A percentile compares a stretch with the other conserved stretches of the same genome.
phyloP scores from a whole-genome alignment of 768 basidiomycete species.

The Clavaria fumosa region DNA sequence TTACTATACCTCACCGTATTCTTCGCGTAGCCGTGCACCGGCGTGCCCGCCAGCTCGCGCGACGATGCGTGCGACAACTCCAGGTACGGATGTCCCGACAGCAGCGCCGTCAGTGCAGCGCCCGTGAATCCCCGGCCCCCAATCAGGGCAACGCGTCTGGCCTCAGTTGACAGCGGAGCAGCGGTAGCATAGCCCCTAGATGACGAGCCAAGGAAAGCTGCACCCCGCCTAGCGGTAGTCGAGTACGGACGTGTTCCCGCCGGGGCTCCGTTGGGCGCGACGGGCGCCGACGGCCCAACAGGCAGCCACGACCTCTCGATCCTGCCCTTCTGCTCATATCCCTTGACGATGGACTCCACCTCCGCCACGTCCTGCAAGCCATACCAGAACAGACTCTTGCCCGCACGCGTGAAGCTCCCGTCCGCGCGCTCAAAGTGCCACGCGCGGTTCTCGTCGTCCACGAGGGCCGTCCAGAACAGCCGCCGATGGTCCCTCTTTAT shows the following conservation, averaged over 20 bases:
- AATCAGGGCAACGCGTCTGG: slow-evolving; percentile 87
- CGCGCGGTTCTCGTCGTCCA: slow-evolving; percentile 89
- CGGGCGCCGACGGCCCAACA: slow-evolving; percentile 57
- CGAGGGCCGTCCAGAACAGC: slow-evolving; percentile 95
- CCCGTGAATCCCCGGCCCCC: slow-evolving; percentile 96
- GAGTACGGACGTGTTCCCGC: slow-evolving; percentile 40
- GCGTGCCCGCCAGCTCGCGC: slow-evolving; percentile 75
- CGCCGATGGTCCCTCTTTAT: slow-evolving; percentile 88
- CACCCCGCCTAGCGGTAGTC: slow-evolving; percentile 32
- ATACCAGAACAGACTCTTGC: slow-evolving; percentile 95
- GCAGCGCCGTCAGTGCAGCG: slow-evolving; percentile 74
- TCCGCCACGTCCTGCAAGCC: slow-evolving; percentile 84
- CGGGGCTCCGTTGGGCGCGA: slow-evolving; percentile 27
- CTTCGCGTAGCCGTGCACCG: slow-evolving; percentile 73
- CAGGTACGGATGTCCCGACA: slow-evolving; percentile 79
- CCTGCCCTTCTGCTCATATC: slow-evolving; percentile 60
- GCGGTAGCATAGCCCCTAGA: slow-evolving; percentile 21
- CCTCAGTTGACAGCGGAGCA: slow-evolving; percentile 33
- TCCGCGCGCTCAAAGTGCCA: slow-evolving; percentile 99
- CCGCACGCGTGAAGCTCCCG: slow-evolving; percentile 91
- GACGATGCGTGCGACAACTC: slow-evolving; percentile 93
- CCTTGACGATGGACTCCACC: slow-evolving; percentile 73
- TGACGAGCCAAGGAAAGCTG: slow-evolving; percentile 33
- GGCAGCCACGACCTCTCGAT: slow-evolving; percentile 87
- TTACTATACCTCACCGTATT: slow-evolving; percentile 60